A percentile compares a stretch with the other conserved stretches of the same genome.
phyloP scores from a whole-genome alignment of 2,329 filamentous ascomycete species.

The Neodidymelliopsis sp. region DNA sequence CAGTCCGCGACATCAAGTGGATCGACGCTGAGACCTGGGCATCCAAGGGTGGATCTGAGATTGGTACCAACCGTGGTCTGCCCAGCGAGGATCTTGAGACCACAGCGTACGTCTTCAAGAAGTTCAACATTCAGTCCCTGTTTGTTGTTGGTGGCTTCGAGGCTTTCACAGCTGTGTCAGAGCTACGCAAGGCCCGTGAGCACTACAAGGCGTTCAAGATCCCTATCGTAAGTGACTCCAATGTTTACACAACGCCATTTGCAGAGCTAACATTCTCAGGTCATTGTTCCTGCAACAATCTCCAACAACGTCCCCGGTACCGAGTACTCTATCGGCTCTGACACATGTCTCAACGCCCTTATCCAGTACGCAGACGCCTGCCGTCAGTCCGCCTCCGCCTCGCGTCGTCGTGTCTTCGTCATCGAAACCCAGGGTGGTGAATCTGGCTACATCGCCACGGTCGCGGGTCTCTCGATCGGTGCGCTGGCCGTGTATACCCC shows the following conservation, averaged over 20 bases:
- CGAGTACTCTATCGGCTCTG: constrained; percentile 94
- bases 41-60: constrained; percentile 95
- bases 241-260: background rate
- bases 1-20: constrained; percentile 89
- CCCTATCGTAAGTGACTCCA: constrained; percentile 65
- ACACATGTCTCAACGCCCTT: constrained; percentile 95
- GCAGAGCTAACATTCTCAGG: constrained; percentile 58
- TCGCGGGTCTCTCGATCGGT: constrained; percentile 90
- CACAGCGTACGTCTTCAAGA: constrained; percentile 82
- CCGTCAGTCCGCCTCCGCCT: constrained; percentile 94
- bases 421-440: constrained; percentile 97
- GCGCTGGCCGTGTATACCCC: constrained; percentile 95
- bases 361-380: constrained; percentile 97
- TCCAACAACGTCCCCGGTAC: constrained; percentile 98
- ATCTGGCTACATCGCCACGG: constrained; percentile 90
- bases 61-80: constrained; percentile 94
- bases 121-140: constrained; percentile 88
- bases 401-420: constrained; percentile 91
- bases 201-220: constrained; percentile 88
- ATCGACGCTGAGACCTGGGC: constrained; percentile 95
- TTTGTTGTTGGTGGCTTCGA: constrained; percentile 96
- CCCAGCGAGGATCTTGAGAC: constrained; percentile 85
- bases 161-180: constrained; percentile 89
- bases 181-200: constrained; percentile 81
- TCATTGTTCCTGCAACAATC: constrained; percentile 92